Percentiles rank a stretch among this genome's conserved stretches.
These are phyloP conservation scores for Bassia scoparia DNA, from an alignment of 148 eudicot species.

Conservation along the genomic window DNA sequence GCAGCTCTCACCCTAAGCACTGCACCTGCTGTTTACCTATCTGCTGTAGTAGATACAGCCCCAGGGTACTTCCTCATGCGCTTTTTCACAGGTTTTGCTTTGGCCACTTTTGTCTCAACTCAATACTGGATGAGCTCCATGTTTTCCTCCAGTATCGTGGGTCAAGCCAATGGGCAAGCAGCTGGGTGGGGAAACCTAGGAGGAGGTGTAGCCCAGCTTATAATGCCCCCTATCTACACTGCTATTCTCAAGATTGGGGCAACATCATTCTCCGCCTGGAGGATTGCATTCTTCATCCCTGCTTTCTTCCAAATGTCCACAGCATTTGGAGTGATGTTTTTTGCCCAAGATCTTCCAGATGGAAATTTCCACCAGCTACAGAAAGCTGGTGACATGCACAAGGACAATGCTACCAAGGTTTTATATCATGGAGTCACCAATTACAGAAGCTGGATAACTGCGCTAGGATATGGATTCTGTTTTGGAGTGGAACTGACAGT, in stretches of 20 bases:
- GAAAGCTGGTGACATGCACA: background rate
- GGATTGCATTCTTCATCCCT: constrained; percentile 61
- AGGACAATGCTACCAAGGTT: background rate
- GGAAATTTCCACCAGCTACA: constrained; percentile 22
- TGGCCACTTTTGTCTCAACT: background rate
- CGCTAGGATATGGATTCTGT: constrained; percentile 60
- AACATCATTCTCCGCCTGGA: constrained; percentile 50
- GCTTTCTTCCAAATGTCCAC: constrained; percentile 51
- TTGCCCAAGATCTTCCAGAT: constrained; percentile 62
- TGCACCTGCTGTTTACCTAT: constrained; percentile 54
- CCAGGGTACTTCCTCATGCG: constrained; percentile 36
- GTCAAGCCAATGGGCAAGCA: constrained; percentile 60
- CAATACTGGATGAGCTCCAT: constrained; percentile 20
- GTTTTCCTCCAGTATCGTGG: constrained; percentile 59
- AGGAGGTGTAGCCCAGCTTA: constrained; percentile 66
- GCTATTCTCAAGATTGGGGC: constrained; percentile 36
- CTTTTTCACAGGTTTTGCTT: background rate
- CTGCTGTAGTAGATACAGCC: constrained; percentile 32
- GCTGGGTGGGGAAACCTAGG: constrained; percentile 38
- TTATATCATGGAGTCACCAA: background rate
- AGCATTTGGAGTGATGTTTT: constrained; percentile 44
- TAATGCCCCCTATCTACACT: constrained; percentile 63
- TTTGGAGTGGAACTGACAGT: constrained; percentile 75
- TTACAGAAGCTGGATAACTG: constrained; percentile 11
- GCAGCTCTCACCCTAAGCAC: constrained; percentile 57